Conservation (phyloP, 441 rosid genomes). For the Pelargonium cotyledonis region DNA sequence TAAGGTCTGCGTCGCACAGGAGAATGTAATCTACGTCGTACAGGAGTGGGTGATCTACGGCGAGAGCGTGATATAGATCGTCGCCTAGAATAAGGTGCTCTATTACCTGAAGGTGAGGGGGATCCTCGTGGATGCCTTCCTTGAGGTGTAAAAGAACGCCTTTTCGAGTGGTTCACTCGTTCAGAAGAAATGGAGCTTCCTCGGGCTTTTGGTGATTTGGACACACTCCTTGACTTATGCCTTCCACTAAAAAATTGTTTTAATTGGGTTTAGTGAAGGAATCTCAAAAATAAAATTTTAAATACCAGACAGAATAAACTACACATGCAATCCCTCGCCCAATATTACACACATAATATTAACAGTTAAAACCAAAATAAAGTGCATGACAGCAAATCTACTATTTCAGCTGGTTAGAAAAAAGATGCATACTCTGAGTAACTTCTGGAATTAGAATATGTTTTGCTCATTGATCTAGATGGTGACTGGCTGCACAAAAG, state of each 20-base stretch:
- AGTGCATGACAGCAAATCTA: background rate
- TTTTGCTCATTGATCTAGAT: conserved; percentile 47
- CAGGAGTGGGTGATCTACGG: background rate
- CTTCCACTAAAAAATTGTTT: conserved; percentile 29
- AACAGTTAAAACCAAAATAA: conserved; percentile 4
- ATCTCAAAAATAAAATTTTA: background rate
- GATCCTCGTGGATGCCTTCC: conserved; percentile 33
- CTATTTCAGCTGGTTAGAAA: conserved; percentile 6
- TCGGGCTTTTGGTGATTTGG: conserved; percentile 46
- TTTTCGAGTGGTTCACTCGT: conserved; percentile 26
- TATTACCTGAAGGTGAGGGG: conserved; percentile 6
- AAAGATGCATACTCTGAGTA: conserved; percentile 40
- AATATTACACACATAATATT: background rate
- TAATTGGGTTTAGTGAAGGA: background rate
- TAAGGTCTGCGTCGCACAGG: conserved; percentile 19
- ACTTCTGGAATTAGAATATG: conserved; percentile 58
- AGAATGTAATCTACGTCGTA: conserved; percentile 4
- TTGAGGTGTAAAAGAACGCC: conserved; percentile 35
- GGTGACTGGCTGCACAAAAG: conserved; percentile 35
- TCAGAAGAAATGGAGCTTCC: conserved; percentile 35
- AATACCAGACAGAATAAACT: background rate
- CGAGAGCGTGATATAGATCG: conserved; percentile 30
- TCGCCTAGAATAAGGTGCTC: conserved; percentile 16
- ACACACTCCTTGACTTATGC: conserved; percentile 58
- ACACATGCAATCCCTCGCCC: background rate